phyloP scores from a whole-genome alignment of 805 yeast genomes.

The Candida morakotiae region DNA sequence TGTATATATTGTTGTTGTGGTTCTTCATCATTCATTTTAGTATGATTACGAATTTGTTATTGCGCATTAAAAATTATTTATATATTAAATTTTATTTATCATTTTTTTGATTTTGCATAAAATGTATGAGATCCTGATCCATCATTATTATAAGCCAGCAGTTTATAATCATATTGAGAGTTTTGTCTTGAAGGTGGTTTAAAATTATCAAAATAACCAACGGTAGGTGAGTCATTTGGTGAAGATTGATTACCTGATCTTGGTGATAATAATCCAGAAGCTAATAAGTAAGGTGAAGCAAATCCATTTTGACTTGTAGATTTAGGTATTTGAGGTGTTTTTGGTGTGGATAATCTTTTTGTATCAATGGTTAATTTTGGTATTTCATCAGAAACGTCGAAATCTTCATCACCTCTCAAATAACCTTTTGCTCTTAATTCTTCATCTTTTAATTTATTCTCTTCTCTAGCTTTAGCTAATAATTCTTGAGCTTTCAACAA shows the following conservation, averaged over 20 bases:
- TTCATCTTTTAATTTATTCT: slow-evolving; percentile 53
- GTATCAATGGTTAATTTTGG: slow-evolving; percentile 8
- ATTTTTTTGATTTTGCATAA: slow-evolving; percentile 31
- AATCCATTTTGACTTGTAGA: slow-evolving; percentile 38
- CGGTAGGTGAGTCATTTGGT: slow-evolving; percentile 6
- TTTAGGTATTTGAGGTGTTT: slow-evolving; percentile 6
- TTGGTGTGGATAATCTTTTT: slow-evolving; percentile 4
- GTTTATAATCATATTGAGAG: slow-evolving; percentile 18
- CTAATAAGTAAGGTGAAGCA: slow-evolving; percentile 64
- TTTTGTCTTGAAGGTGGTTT: slow-evolving; percentile 3
- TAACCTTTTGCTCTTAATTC: slow-evolving; percentile 43
- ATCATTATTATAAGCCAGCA: slow-evolving; percentile 40
- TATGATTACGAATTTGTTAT: background rate
- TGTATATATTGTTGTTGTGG: slow-evolving; percentile 18
- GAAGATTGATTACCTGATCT: slow-evolving; percentile 6
- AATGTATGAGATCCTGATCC: slow-evolving; percentile 36
- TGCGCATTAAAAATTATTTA: background rate
- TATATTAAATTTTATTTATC: background rate
- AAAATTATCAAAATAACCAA: slow-evolving; percentile 10
- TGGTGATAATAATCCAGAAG: slow-evolving; percentile 55
- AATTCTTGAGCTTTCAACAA: slow-evolving; percentile 82
- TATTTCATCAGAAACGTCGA: background rate
- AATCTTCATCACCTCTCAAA: slow-evolving; percentile 22
- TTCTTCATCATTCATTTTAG: background rate
- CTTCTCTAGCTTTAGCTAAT: slow-evolving; percentile 77